A percentile compares a stretch with the other conserved stretches of the same genome.
Evolutionary conservation across 441 rosid genomes (phyloP).

Genomic region (Mallotus japonicus): DNA sequence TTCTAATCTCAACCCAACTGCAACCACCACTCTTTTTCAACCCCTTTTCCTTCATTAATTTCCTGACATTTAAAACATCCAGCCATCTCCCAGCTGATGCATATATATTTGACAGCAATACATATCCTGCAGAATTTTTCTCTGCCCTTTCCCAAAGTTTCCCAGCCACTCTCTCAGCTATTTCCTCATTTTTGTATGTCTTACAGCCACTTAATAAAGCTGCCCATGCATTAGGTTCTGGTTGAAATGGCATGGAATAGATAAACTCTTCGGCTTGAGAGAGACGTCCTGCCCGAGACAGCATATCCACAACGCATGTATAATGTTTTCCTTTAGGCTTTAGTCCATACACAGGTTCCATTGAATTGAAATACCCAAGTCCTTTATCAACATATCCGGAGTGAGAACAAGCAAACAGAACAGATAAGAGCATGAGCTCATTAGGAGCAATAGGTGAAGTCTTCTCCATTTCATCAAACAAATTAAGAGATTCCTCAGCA

Average conservation of each 20-base stretch:
- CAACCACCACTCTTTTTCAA: slow-evolving; percentile 55
- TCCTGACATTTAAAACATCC: slow-evolving; percentile 46
- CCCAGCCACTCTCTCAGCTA: slow-evolving; percentile 45
- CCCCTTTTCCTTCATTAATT: slow-evolving; percentile 51
- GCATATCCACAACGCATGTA: slow-evolving; percentile 58
- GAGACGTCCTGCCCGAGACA: slow-evolving; percentile 56
- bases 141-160: slow-evolving; percentile 43
- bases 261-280: slow-evolving; percentile 55
- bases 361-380: slow-evolving; percentile 38
- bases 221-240: slow-evolving; percentile 48
- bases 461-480: slow-evolving; percentile 49
- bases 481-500: slow-evolving; percentile 40
- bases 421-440: slow-evolving; percentile 47
- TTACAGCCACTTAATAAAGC: slow-evolving; percentile 57
- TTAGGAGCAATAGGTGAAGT: slow-evolving; percentile 35
- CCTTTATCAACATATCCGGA: slow-evolving; percentile 56
- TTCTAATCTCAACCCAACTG: slow-evolving; percentile 57
- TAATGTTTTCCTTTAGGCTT: slow-evolving; percentile 48
- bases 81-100: slow-evolving; percentile 59
- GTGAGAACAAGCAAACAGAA: slow-evolving; percentile 65
- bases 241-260: slow-evolving; percentile 49
- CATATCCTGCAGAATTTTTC: slow-evolving; percentile 36
- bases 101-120: slow-evolving; percentile 54
- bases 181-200: slow-evolving; percentile 39
- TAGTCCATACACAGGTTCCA: slow-evolving; percentile 44